Evolutionary conservation across 73 alveolate species (phyloP), one percentile per base, ranked within the genome.

Genomic region (Symbiodinium pilosum): DNA sequence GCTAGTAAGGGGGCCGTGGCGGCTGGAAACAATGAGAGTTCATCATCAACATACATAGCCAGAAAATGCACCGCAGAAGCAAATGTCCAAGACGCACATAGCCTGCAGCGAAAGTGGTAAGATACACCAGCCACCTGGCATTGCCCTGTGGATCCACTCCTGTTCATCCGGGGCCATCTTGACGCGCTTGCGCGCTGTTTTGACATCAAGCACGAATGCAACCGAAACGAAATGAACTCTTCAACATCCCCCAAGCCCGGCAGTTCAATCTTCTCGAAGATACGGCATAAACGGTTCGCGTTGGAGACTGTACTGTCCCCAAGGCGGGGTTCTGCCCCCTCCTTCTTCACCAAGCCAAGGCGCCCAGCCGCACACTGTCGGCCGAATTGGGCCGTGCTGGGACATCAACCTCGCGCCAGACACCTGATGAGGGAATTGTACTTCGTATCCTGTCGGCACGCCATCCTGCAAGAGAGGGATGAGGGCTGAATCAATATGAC

Each of bases 231-330:
- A 16, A 84, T 18, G 93, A 84, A 84, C 21, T 32, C 43, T 30
- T 38, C 93, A 36, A 43, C 93, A 11, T n/a, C 83, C 4, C 52
- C 26, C 83, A 86, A 20, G 47, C 83, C 51, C 39, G 93, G 93
- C 77, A 86, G 51, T 54, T 86, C 93, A 7, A 86, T 43, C 41
- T 42, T 86, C 40, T n/a, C 56, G 16, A 26, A 42, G 26, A 85
- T 85, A 21, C 44, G 43, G 51, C 42, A 32, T 52, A 51, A 47
- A 1, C 32, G 28, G 81, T 85, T 47, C 38, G 81, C 93, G 51
- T 85, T 47, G 8, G 93, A 85, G 81, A 47, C 51, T 14, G 81
- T 85, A 12, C 83, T n/a, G 81, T 51, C 93, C 26, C 83, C 93
- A 5, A 56, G 75, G 75, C 75, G 75, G 75, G 75, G 75, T 30